These are phyloP conservation scores for Marasmius sp. DNA, from an alignment of 1,284 basidiomycete genomes.

Conservation along the genomic window DNA sequence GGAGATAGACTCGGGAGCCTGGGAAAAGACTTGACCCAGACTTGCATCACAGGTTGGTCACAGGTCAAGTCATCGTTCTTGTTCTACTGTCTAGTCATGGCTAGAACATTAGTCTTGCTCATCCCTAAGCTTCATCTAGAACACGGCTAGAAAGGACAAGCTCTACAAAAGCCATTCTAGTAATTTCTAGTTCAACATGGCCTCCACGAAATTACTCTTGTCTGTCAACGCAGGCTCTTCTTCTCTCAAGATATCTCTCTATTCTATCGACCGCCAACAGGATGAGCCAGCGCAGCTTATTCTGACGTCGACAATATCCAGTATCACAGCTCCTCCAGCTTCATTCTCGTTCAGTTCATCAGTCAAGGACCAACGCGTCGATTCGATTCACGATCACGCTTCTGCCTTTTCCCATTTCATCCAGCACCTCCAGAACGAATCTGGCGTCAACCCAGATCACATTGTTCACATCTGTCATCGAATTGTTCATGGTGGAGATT, in stretches of 20 bases:
- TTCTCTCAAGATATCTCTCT: conserved; percentile 77
- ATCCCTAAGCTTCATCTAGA: too few relatives aligned
- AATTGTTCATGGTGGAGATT: conserved; percentile 84
- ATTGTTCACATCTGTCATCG: conserved; percentile 66
- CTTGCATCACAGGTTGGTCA: background rate
- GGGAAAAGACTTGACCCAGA: background rate
- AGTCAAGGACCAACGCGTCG: conserved; percentile 36
- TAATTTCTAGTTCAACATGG: background rate
- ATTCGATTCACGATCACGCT: conserved; percentile 52
- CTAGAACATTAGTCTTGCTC: too few relatives aligned
- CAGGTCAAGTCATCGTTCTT: background rate
- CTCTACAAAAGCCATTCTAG: too few relatives aligned
- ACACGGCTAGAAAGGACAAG: background rate
- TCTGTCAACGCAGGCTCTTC: conserved; percentile 74
- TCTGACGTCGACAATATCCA: conserved; percentile 51
- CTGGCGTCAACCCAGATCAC: conserved; percentile 40
- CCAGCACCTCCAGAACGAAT: conserved; percentile 41
- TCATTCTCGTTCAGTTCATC: conserved; percentile 44
- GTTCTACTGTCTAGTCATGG: too few relatives aligned
- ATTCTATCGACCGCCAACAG: conserved; percentile 17
- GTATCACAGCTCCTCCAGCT: conserved; percentile 57
- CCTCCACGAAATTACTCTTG: conserved; percentile 39
- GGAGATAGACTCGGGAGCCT: background rate
- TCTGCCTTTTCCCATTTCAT: conserved; percentile 69
- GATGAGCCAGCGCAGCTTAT: conserved; percentile 43